Conservation (phyloP, 2,329 filamentous ascomycete genomes). For the Lanzia echinophila region DNA sequence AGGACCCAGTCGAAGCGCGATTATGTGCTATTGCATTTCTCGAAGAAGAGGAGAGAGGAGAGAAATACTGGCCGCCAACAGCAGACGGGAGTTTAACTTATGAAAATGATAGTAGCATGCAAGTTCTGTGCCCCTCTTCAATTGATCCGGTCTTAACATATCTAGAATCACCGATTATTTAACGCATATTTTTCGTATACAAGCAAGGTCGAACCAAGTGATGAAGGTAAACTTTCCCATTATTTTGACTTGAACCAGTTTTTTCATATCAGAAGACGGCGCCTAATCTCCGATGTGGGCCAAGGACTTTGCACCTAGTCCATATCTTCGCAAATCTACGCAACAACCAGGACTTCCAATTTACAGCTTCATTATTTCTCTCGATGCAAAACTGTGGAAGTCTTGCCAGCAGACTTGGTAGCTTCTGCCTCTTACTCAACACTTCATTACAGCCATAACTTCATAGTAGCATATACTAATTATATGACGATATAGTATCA, state of each 20-base stretch:
- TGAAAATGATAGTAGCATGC: slow-evolving; percentile 6
- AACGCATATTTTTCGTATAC: slow-evolving; percentile 6
- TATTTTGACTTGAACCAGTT: not conserved
- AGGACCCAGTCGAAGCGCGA: slow-evolving; percentile 3
- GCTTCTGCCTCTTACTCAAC: too few relatives aligned
- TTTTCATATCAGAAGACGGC: not conserved
- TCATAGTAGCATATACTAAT: not conserved
- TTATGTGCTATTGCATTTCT: slow-evolving; percentile 10
- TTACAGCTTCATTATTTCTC: not conserved
- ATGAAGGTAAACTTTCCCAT: not conserved
- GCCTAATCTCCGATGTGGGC: too few relatives aligned
- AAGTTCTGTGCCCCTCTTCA: not conserved
- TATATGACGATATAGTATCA: not conserved
- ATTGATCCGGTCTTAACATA: not conserved
- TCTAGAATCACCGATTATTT: slow-evolving; percentile 5
- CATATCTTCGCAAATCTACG: too few relatives aligned
- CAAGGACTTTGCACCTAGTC: too few relatives aligned
- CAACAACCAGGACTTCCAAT: not conserved
- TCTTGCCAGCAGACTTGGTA: too few relatives aligned
- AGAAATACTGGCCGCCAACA: slow-evolving; percentile 4
- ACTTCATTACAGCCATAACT: too few relatives aligned
- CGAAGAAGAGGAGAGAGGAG: slow-evolving; percentile 10
- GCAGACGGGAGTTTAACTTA: slow-evolving; percentile 3
- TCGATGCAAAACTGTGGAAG: not conserved
- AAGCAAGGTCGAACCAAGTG: slow-evolving; percentile 5